Evolutionary conservation across 2,329 filamentous ascomycete species (phyloP), one percentile per base, ranked within the genome.

Genomic region (Penicillium sp.): DNA sequence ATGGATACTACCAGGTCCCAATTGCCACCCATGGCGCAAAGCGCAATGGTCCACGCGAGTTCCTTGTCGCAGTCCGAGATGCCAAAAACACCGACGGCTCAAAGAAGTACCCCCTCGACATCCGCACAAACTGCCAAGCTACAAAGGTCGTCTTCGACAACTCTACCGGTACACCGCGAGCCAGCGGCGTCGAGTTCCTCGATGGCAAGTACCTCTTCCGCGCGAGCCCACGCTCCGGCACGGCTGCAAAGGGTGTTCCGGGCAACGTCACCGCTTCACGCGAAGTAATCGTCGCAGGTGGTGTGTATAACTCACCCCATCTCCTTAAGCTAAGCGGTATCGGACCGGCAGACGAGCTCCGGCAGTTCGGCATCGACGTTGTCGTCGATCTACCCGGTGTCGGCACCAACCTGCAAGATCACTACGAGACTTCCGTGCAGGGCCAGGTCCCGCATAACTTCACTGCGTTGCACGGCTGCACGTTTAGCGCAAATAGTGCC

Each of bases 301-400:
- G 86, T 14, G 80, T 83, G 1, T 88, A 84, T 71, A 85, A 88
- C 72, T 81, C 82, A 2, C 85, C 85, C 9, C 86, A 89, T 68
- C 74, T 89, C 4, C 81, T 89, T 10, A 84, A 86, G 73, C 79
- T 88, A 2, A 83, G 78, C 52, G 87, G 87, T 19, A 80, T 89
- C 42, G 86, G 87, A 0, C 84, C 85, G 0, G 64, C 71, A 9
- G 67, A 73, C 0, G 80, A 85, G 59, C 79, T 89, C 8, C 61
- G 76, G n/a, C 74, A 76, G 50, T 79, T 83, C 65, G 71, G 75
- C 19, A 87, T 89, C 60, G 65, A 76, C 1, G 71, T 83, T 1
- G 62, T 86, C n/a, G 74, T 81, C 8, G 78, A 87, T 58, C 81
- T 84, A 0, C 81, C 83, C 1, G 84, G 87, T 44, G 85, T 90